These are phyloP conservation scores for Zymoseptoria passerinii DNA, from an alignment of 2,329 filamentous ascomycete genomes.

Conservation along the genomic window DNA sequence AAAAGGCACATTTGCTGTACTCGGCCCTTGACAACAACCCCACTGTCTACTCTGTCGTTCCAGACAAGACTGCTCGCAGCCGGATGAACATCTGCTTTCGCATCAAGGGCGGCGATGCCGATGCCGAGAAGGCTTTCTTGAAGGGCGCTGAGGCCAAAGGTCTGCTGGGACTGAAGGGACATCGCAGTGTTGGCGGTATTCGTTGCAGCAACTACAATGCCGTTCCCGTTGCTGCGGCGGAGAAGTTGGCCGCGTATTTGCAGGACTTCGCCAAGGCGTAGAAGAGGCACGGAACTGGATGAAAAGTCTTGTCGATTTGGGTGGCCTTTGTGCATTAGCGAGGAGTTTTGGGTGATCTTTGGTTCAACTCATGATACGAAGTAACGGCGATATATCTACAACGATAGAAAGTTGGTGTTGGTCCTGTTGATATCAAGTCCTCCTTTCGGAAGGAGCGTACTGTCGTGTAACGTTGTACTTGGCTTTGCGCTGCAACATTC, in stretches of 20 bases:
- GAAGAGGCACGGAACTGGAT: neutral
- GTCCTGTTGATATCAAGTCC: too few relatives aligned
- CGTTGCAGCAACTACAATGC: slow-evolving; percentile 86
- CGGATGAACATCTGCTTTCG: slow-evolving; percentile 85
- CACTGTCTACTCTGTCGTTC: slow-evolving; percentile 68
- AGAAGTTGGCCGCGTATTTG: slow-evolving; percentile 61
- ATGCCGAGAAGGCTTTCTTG: slow-evolving; percentile 77
- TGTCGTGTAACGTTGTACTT: too few relatives aligned
- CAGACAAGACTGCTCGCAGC: slow-evolving; percentile 65
- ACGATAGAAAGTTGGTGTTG: neutral
- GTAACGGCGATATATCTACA: neutral
- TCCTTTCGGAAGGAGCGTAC: too few relatives aligned
- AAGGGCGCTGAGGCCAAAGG: slow-evolving; percentile 59
- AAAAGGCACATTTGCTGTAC: slow-evolving; percentile 74
- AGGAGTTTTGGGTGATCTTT: neutral
- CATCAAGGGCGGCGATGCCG: slow-evolving; percentile 15
- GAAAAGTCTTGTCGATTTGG: neutral
- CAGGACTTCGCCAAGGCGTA: slow-evolving; percentile 44
- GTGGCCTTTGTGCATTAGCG: neutral
- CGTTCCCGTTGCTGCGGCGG: slow-evolving; percentile 57
- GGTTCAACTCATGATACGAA: neutral
- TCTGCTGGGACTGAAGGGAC: slow-evolving; percentile 77
- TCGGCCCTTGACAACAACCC: slow-evolving; percentile 64
- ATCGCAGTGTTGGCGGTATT: slow-evolving; percentile 79
- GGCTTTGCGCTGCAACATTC: too few relatives aligned